Evolutionary conservation across 1,284 basidiomycete species (phyloP), one percentile per base, ranked within the genome.

Genomic region (Sporisorium graminicola): DNA sequence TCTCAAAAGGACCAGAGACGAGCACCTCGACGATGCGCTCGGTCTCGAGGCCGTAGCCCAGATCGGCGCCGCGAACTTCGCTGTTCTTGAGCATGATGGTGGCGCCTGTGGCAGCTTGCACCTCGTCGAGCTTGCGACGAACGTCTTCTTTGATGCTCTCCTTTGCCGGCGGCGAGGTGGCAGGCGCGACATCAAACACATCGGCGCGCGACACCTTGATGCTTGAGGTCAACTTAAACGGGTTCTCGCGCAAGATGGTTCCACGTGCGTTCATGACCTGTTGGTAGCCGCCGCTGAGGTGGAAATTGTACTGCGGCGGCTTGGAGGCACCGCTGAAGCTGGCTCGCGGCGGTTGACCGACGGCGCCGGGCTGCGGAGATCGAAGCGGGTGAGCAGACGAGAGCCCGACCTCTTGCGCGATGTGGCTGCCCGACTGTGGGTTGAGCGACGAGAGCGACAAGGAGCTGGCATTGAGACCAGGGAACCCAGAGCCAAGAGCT

Each of bases 151-250:
- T 97, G 82, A 98, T 89, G 18, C 90, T 88, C n/a, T 93, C 70
- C 40, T 60, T 59, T 8, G 56, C 65, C 1, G 71, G 70, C 3
- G 76, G 61, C 9, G 67, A 67, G 24, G 72, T 46, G 43, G 65
- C 69, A 16, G 56, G 60, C 16, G 65, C 58, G 8, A 65, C 42
- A 10, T 79, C 81, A 29, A 98, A 90, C 66, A 98, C 92, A 85
- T 98, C 95, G 33, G 93, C 93, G 75, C 95, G 92, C 26, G 94
- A 90, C 37, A 97, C 93, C 85, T 93, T 94, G 88, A 98, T 93
- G 59, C 91, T 89, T 31, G 92, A 90, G 64, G 92, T 92, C 75
- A 92, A 92, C 88, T 92, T 91, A 78, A 94, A 90, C 4, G 95
- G 95, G 81, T 92, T 92, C 80, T 95, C 93, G 77, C 95, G 93